phyloP scores from a whole-genome alignment of 2,329 filamentous ascomycete species.

The Fusarium sp. region DNA sequence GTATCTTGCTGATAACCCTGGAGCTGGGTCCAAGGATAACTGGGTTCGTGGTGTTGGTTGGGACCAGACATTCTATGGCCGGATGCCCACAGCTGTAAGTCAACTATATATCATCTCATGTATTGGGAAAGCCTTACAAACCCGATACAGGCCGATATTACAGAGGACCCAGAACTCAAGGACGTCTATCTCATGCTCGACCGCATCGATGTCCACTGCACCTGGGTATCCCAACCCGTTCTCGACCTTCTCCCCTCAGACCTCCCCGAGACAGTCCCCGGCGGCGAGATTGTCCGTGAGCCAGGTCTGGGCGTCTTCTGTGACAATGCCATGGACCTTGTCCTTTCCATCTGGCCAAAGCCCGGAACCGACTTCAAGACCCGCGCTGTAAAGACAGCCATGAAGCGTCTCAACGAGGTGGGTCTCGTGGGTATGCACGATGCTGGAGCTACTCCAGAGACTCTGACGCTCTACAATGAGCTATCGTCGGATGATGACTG shows the following conservation, averaged over 20 bases:
- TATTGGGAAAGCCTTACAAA: background rate
- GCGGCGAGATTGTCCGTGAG: conserved; percentile 71
- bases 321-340: conserved; percentile 77
- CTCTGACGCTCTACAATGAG: conserved; percentile 65
- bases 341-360: conserved; percentile 68
- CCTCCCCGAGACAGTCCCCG: conserved; percentile 65
- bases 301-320: conserved; percentile 78
- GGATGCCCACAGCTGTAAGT: conserved; percentile 73
- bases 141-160: conserved; percentile 63
- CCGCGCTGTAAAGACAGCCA: conserved; percentile 68
- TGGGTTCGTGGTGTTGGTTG: conserved; percentile 78
- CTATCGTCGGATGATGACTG: conserved; percentile 63
- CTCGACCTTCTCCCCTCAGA: conserved; percentile 68
- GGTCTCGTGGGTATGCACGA: conserved; percentile 78
- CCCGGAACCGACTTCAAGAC: conserved; percentile 65
- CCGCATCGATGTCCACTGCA: conserved; percentile 76
- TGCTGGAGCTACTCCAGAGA: conserved; percentile 69
- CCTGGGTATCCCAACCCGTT: conserved; percentile 75
- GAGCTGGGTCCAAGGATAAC: conserved; percentile 63
- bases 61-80: conserved; percentile 75
- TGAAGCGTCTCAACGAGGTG: conserved; percentile 71
- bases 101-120: background rate
- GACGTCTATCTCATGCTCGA: conserved; percentile 76
- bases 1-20: conserved; percentile 64
- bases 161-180: conserved; percentile 62